phyloP scores from a whole-genome alignment of 129 eudicot genomes.

The Flaveria trinervia region DNA sequence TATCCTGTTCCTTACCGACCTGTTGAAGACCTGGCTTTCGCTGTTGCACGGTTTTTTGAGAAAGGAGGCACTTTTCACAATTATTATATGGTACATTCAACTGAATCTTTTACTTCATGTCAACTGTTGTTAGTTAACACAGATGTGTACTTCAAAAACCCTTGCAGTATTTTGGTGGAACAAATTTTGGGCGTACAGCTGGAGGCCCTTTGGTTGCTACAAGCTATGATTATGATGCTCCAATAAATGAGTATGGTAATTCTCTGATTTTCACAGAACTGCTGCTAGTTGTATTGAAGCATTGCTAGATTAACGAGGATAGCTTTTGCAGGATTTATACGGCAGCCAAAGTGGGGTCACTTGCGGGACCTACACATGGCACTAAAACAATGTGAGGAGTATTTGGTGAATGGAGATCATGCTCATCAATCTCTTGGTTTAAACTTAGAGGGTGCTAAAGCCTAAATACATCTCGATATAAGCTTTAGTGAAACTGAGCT shows the following conservation, averaged over 20 bases:
- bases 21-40: constrained; percentile 78
- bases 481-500: not conserved
- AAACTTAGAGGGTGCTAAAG: constrained; percentile 58
- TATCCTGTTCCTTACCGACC: constrained; percentile 78
- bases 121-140: not conserved
- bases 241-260: constrained; percentile 79
- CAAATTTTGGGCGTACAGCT: constrained; percentile 83
- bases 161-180: constrained; percentile 80
- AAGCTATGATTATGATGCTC: constrained; percentile 91
- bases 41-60: constrained; percentile 73
- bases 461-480: not conserved
- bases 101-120: not conserved
- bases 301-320: not conserved
- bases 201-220: constrained; percentile 88
- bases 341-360: constrained; percentile 87
- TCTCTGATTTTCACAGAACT: constrained; percentile 9
- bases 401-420: constrained; percentile 57
- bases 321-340: constrained; percentile 53
- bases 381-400: constrained; percentile 73
- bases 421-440: constrained; percentile 56
- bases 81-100: constrained; percentile 68
- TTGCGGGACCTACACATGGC: constrained; percentile 72
- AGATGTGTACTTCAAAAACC: not conserved
- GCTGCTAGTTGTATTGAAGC: not conserved
- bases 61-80: constrained; percentile 83